Conservation (phyloP, 2,329 filamentous ascomycete species). For the Ceratocystis diversiconidia region DNA sequence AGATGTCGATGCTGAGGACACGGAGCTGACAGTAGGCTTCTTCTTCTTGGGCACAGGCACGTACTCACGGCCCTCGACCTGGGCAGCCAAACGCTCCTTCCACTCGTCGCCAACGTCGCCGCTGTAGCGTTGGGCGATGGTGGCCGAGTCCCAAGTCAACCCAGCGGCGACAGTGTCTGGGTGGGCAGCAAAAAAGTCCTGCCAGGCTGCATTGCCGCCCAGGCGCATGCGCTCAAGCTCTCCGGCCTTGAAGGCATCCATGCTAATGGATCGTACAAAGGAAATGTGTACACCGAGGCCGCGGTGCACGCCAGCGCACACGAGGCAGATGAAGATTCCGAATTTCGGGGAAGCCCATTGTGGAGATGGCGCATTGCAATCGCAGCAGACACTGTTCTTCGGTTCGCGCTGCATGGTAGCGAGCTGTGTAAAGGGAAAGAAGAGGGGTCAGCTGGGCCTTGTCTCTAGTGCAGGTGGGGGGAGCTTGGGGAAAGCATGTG, state of each 20-base stretch:
- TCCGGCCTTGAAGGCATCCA: slow-evolving; percentile 91
- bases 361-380: slow-evolving; percentile 87
- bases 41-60: slow-evolving; percentile 54
- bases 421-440: slow-evolving; percentile 41
- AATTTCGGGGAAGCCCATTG: slow-evolving; percentile 99
- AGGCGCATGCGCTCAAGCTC: slow-evolving; percentile 90
- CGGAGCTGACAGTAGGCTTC: slow-evolving; percentile 26
- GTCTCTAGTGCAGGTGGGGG: neutral
- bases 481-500: neutral
- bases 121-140: slow-evolving; percentile 80
- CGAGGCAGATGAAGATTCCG: slow-evolving; percentile 95
- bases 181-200: slow-evolving; percentile 69
- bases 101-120: slow-evolving; percentile 86
- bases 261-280: slow-evolving; percentile 92
- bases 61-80: slow-evolving; percentile 79
- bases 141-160: slow-evolving; percentile 68
- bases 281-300: slow-evolving; percentile 95
- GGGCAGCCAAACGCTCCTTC: slow-evolving; percentile 77
- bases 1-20: slow-evolving; percentile 24
- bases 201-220: slow-evolving; percentile 81
- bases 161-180: slow-evolving; percentile 51
- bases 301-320: slow-evolving; percentile 86
- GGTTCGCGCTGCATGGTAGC: slow-evolving; percentile 81
- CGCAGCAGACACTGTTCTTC: slow-evolving; percentile 81
- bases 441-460: neutral